phyloP scores from a whole-genome alignment of 352 stramenopile species.

The Globisporangium sylvaticum region DNA sequence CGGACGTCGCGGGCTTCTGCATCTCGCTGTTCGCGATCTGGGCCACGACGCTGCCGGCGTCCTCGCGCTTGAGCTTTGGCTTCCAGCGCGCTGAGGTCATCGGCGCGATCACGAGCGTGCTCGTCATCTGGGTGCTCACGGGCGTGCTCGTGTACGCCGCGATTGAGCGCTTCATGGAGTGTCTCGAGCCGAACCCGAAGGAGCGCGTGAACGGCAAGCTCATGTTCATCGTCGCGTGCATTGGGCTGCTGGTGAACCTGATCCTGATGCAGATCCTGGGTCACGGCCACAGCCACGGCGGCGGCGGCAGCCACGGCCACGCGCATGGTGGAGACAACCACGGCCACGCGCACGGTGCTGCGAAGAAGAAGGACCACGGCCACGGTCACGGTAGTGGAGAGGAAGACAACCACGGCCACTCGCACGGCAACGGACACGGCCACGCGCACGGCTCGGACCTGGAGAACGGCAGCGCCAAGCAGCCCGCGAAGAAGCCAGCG shows the following conservation, averaged over 20 bases:
- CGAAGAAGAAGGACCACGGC: conserved; percentile 21
- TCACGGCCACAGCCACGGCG: conserved; percentile 66
- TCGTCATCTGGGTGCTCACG: conserved; percentile 93
- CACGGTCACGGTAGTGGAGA: conserved; percentile 52
- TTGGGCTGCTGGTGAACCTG: conserved; percentile 96
- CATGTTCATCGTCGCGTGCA: conserved; percentile 95
- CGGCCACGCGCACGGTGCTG: conserved; percentile 21
- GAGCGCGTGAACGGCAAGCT: conserved; percentile 93
- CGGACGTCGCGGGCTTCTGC: conserved; percentile 67
- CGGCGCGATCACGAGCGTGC: conserved; percentile 91
- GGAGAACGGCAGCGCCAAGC: conserved; percentile 21
- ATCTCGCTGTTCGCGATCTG: conserved; percentile 79
- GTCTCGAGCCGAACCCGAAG: conserved; percentile 62
- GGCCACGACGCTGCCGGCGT: conserved; percentile 64
- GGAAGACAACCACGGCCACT: conserved; percentile 30
- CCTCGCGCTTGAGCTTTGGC: conserved; percentile 89
- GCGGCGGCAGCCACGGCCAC: conserved; percentile 37
- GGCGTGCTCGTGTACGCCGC: conserved; percentile 93
- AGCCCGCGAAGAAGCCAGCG: conserved; percentile 12
- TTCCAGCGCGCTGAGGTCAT: conserved; percentile 94
- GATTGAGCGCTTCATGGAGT: conserved; percentile 83
- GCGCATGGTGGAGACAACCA: conserved; percentile 23
- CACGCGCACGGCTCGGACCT: conserved; percentile 21
- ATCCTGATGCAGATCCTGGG: conserved; percentile 92
- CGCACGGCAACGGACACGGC: conserved; percentile 21